Base-by-base conservation (phyloP, 805 yeast species). In the Ogataea polymorpha region DNA sequence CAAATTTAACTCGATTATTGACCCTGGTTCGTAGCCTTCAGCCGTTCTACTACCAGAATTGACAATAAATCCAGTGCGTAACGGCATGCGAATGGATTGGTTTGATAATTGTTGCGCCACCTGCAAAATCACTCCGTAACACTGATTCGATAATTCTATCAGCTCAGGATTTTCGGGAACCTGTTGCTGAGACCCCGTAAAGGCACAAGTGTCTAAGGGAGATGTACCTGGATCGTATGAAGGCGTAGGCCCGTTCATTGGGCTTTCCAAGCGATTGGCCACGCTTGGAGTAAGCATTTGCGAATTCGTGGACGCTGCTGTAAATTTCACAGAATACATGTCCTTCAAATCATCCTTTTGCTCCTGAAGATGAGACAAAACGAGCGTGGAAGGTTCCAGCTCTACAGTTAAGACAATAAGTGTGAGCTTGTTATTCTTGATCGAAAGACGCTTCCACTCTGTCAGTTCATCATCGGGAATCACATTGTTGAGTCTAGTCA, bases 391-490 rank as follows among this genome's bases (percentile, higher is more conserved):
- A 5, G 67, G 59, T 32, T 73, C 70, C 24, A 75, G 67, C 53
- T 77, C 82, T 1, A 82, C 87, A 8, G 90, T 77, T 7, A 84
- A 71, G 10, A 86, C 89, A 21, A 86, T 77, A 50, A 85, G 62
- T 4, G 82, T 79, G 13, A 86, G 62, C 32, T 74, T 74, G 42
- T 70, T 69, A 23, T 69, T 63, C 41, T 74, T 75, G 32, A 80
- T 71, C 10, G 89, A 80, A 20, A 85, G 62, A 42, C 88, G 63
- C 59, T 86, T 81, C 90, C 93, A 82, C 55, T 83, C 86, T 38
- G 83, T 71, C 35, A 86, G 63, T 56, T 86, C 95, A 59, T 86
- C 93, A 60, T 86, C 95, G 0, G 90, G 88, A 28, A 86, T 75
- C 40, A 83, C 76, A 46, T 86, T 84, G 52, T 80, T 81, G 37